phyloP scores from a whole-genome alignment of 768 basidiomycete species.

The Mycena sanguinolenta region DNA sequence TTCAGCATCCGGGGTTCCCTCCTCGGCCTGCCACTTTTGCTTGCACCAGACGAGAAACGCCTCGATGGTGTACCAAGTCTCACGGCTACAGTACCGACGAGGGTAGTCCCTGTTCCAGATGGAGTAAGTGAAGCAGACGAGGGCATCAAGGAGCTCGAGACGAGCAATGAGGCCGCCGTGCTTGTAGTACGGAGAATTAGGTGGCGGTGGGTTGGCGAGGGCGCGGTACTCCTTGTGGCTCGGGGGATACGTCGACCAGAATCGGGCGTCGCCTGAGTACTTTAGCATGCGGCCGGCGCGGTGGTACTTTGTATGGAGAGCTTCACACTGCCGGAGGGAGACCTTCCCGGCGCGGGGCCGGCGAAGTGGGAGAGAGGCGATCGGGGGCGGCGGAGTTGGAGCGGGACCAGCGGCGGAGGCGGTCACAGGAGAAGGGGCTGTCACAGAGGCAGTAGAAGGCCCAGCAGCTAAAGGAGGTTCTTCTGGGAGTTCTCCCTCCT shows the following conservation, averaged over 20 bases:
- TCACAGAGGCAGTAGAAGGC: slow-evolving; percentile 37
- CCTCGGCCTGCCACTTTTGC: slow-evolving; percentile 72
- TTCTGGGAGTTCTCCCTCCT: slow-evolving; percentile 69
- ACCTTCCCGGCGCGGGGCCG: slow-evolving; percentile 75
- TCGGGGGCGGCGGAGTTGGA: slow-evolving; percentile 42
- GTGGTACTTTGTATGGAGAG: slow-evolving; percentile 79
- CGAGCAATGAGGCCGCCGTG: slow-evolving; percentile 82
- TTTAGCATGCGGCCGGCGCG: slow-evolving; percentile 80
- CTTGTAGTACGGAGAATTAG: slow-evolving; percentile 80
- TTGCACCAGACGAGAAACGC: slow-evolving; percentile 82
- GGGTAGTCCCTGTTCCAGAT: slow-evolving; percentile 84
- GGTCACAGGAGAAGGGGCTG: slow-evolving; percentile 17
- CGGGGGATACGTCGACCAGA: slow-evolving; percentile 79
- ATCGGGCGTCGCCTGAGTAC: slow-evolving; percentile 85
- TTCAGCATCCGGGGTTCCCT: slow-evolving; percentile 64
- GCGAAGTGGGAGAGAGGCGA: slow-evolving; percentile 67
- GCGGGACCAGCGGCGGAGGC: slow-evolving; percentile 36
- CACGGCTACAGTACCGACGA: slow-evolving; percentile 65
- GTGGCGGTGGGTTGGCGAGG: slow-evolving; percentile 71
- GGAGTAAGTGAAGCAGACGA: slow-evolving; percentile 87
- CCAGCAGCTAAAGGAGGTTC: slow-evolving; percentile 48
- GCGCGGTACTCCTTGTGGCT: slow-evolving; percentile 75
- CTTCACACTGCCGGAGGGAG: slow-evolving; percentile 63
- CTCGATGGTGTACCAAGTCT: slow-evolving; percentile 78
- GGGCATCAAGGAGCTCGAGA: slow-evolving; percentile 84